A percentile compares a stretch with the other conserved stretches of the same genome.
Evolutionary conservation across 2,329 filamentous ascomycete species (phyloP).

Genomic region (Davidsoniella virescens): DNA sequence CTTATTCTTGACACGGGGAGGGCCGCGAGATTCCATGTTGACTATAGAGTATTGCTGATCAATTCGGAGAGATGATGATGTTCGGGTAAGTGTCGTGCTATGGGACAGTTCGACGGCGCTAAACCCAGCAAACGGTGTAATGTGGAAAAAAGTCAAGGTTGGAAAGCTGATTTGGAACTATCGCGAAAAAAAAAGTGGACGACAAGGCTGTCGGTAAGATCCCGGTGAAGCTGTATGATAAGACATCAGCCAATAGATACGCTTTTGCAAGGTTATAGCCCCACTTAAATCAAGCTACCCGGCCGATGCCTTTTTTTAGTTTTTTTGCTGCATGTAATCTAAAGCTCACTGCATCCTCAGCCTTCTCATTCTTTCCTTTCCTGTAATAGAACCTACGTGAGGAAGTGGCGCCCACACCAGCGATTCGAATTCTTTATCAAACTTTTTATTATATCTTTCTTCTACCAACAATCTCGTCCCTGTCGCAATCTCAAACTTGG

Average conservation of each 20-base stretch:
- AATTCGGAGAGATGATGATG: not conserved
- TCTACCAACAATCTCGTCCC: not conserved
- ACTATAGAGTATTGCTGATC: not conserved
- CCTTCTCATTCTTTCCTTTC: not conserved
- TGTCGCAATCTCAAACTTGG: not conserved
- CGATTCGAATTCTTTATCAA: not conserved
- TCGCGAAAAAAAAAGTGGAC: conserved; percentile 6
- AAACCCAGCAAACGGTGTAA: not conserved
- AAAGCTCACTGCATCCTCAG: conserved; percentile 5
- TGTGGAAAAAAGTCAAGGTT: not conserved
- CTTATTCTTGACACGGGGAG: conserved; percentile 98
- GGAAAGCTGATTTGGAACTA: not conserved
- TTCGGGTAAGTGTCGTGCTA: not conserved
- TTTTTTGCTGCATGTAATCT: conserved; percentile 8
- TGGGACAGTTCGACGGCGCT: not conserved
- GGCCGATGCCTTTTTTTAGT: not conserved
- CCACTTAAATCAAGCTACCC: not conserved
- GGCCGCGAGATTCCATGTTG: conserved; percentile 80
- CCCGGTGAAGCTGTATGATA: not conserved
- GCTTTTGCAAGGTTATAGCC: not conserved
- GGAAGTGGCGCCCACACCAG: no score
- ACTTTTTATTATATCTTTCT: not conserved
- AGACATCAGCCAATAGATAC: conserved; percentile 10
- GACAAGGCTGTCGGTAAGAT: conserved; percentile 7
- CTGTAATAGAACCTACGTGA: no score